phyloP scores from a whole-genome alignment of 2,329 filamentous ascomycete genomes.

The Exophiala oligosperma region DNA sequence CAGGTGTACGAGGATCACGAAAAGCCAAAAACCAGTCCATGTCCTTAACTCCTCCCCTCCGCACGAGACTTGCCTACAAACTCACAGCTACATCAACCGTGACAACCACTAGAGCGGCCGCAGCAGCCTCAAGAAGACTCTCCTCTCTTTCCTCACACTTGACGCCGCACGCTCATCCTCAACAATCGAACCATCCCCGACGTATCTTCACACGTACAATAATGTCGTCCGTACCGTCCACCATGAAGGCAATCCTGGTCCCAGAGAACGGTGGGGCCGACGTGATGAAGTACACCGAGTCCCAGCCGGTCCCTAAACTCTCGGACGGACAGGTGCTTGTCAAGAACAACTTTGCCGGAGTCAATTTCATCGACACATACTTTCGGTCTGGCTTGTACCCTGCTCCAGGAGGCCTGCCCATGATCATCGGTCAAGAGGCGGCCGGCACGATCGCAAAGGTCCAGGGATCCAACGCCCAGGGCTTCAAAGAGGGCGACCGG shows the following conservation, averaged over 20 bases:
- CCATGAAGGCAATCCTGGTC: constrained; percentile 73
- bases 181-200: neutral
- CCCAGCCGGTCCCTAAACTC: constrained; percentile 68
- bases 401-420: constrained; percentile 62
- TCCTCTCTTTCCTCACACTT: constrained; percentile 6
- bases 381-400: constrained; percentile 83
- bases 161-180: neutral
- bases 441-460: constrained; percentile 68
- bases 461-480: constrained; percentile 52
- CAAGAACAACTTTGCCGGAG: constrained; percentile 74
- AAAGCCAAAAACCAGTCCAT: neutral
- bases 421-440: constrained; percentile 77
- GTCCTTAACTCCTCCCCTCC: constrained; percentile 1
- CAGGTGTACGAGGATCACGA: too few relatives aligned
- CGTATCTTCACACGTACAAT: constrained; percentile 13
- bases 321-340: constrained; percentile 74
- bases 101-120: neutral
- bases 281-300: constrained; percentile 68
- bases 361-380: constrained; percentile 93
- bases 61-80: constrained; percentile 3
- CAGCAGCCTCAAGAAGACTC: constrained; percentile 11
- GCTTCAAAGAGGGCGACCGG: constrained; percentile 65
- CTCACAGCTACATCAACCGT: neutral
- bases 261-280: constrained; percentile 71
- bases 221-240: constrained; percentile 35